Evolutionary conservation across 345 rosid species (phyloP).

Genomic region (Lepidium africanum): DNA sequence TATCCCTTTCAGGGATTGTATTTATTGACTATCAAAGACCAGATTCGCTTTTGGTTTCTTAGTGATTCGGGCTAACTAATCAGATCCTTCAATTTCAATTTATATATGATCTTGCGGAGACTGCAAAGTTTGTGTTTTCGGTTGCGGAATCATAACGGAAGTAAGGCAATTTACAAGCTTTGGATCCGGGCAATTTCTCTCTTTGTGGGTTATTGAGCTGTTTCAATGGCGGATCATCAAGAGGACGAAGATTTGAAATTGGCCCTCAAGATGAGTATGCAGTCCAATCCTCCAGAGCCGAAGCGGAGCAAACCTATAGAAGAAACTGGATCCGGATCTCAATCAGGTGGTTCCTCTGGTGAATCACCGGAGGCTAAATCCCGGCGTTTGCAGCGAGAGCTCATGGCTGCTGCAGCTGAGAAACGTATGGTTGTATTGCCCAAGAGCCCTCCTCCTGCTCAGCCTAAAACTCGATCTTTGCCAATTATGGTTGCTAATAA

Average conservation of each 20-base stretch:
- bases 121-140: background rate
- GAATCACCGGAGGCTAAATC: constrained; percentile 53
- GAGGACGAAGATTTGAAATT: constrained; percentile 79
- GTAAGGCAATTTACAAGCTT: background rate
- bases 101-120: constrained; percentile 7
- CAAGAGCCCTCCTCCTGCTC: constrained; percentile 19
- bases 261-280: constrained; percentile 95
- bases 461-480: constrained; percentile 24
- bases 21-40: too few species aligned
- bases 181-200: background rate
- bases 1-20: too few species aligned
- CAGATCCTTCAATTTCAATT: background rate
- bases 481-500: constrained; percentile 9
- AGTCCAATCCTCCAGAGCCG: constrained; percentile 80
- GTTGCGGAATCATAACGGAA: constrained; percentile 2
- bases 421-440: constrained; percentile 53
- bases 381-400: constrained; percentile 69
- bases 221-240: constrained; percentile 81
- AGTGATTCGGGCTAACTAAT: too few species aligned
- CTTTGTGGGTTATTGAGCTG: background rate
- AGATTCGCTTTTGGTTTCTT: too few species aligned
- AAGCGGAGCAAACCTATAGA: constrained; percentile 91
- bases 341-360: background rate
- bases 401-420: constrained; percentile 99
- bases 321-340: constrained; percentile 32